Evolutionary conservation across 208 protist species (phyloP).

Genomic region (Paratrypanosoma confusum): DNA sequence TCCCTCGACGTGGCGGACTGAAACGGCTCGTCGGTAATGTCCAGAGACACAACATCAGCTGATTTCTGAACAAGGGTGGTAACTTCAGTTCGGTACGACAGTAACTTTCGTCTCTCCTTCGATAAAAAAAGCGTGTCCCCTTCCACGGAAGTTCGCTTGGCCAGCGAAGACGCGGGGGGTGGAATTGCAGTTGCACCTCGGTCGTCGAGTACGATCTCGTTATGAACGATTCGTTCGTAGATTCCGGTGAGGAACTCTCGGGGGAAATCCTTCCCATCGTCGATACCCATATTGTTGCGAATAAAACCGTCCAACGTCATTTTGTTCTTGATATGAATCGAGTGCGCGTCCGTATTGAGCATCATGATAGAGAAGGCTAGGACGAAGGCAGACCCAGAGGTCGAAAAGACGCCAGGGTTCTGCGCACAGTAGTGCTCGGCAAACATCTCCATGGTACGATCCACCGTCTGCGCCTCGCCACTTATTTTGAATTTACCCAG

Average conservation of each 20-base stretch:
- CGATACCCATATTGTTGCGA: slow-evolving; percentile 75
- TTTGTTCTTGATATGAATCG: slow-evolving; percentile 37
- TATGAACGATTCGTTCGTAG: slow-evolving; percentile 9
- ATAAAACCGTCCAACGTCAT: slow-evolving; percentile 81
- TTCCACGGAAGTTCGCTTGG: too few relatives aligned
- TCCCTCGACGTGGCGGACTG: background rate
- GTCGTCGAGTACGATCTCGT: too few relatives aligned
- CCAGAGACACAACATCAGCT: background rate
- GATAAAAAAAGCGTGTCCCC: too few relatives aligned
- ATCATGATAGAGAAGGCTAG: slow-evolving; percentile 39
- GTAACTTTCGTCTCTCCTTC: too few relatives aligned
- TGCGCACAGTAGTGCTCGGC: slow-evolving; percentile 57
- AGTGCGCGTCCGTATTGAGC: slow-evolving; percentile 39
- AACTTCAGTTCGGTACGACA: background rate
- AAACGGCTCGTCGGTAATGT: slow-evolving; percentile 1
- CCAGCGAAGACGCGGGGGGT: too few relatives aligned
- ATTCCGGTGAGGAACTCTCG: background rate
- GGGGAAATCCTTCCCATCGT: slow-evolving; percentile 69
- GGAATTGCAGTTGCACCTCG: too few relatives aligned
- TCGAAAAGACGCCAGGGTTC: slow-evolving; percentile 6
- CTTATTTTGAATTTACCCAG: slow-evolving; percentile 78
- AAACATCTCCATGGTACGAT: slow-evolving; percentile 93
- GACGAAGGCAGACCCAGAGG: slow-evolving; percentile 6
- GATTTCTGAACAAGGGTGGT: background rate
- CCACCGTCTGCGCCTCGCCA: slow-evolving; percentile 91